These are phyloP conservation scores for Berkeleyomyces rouxiae DNA, from an alignment of 2,329 filamentous ascomycete species.

Conservation along the genomic window DNA sequence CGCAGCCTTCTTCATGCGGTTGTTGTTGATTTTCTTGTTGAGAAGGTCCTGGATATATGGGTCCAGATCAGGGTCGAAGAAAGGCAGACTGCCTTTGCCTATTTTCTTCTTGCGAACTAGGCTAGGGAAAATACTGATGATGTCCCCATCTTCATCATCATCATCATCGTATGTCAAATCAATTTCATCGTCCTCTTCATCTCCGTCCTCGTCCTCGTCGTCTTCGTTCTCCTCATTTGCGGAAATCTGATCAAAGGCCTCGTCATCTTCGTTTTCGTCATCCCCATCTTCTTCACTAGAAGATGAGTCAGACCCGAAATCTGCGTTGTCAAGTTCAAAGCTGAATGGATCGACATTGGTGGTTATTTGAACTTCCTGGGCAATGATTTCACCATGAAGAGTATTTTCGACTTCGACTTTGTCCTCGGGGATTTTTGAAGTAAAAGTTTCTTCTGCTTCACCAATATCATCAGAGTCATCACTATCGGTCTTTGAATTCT, in stretches of 20 bases:
- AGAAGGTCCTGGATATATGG: slow-evolving; percentile 48
- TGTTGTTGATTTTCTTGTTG: slow-evolving; percentile 44
- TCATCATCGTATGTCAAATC: background rate
- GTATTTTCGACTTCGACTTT: background rate
- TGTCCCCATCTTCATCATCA: background rate
- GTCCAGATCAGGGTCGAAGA: slow-evolving; percentile 32
- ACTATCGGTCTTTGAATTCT: background rate
- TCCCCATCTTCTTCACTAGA: slow-evolving; percentile 44
- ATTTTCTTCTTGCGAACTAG: background rate
- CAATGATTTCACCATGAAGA: too few species aligned
- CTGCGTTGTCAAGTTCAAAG: background rate
- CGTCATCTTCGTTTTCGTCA: slow-evolving; percentile 30
- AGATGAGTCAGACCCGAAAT: background rate
- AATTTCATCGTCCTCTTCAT: background rate
- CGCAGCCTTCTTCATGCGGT: slow-evolving; percentile 53
- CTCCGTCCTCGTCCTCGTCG: background rate
- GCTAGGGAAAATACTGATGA: slow-evolving; percentile 7
- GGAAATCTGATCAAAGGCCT: background rate
- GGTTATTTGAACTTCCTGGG: too few species aligned
- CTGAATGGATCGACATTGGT: background rate
- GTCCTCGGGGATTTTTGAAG: background rate
- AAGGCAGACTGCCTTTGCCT: slow-evolving; percentile 1
- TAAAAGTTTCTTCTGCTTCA: background rate
- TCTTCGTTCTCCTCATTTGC: background rate
- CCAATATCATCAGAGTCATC: background rate